phyloP scores from a whole-genome alignment of 495 filamentous ascomycete species.

The Poronia punctata region DNA sequence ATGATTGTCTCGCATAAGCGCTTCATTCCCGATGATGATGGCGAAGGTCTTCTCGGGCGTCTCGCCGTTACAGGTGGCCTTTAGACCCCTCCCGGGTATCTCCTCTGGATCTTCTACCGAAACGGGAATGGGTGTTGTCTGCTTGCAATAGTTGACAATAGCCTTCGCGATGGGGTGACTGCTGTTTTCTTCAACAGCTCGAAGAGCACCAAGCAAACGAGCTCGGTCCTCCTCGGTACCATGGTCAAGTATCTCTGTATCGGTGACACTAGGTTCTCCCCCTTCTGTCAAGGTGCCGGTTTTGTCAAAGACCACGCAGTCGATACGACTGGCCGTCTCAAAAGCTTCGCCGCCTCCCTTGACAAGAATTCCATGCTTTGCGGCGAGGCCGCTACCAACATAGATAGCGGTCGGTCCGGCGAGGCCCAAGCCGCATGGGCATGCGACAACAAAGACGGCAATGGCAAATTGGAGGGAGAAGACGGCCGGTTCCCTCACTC shows the following conservation, averaged over 20 bases:
- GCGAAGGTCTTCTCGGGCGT: constrained; percentile 39
- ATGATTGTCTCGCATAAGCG: constrained; percentile 50
- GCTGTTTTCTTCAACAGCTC: constrained; percentile 71
- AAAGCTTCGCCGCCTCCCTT: constrained; percentile 97
- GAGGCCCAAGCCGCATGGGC: constrained; percentile 86
- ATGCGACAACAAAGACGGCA: constrained; percentile 90
- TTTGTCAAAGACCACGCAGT: constrained; percentile 92
- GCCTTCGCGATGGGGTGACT: constrained; percentile 84
- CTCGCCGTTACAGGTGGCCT: constrained; percentile 54
- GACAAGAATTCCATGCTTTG: constrained; percentile 80
- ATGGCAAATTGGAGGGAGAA: constrained; percentile 92
- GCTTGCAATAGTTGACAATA: constrained; percentile 59
- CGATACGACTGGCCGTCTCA: constrained; percentile 80
- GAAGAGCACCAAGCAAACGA: constrained; percentile 45
- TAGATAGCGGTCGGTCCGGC: constrained; percentile 91
- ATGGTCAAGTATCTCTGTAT: constrained; percentile 49
- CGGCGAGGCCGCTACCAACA: constrained; percentile 83
- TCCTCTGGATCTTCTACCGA: constrained; percentile 55
- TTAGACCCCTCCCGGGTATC: constrained; percentile 74
- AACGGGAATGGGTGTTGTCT: constrained; percentile 27
- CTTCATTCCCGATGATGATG: constrained; percentile 79
- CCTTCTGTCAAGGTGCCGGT: constrained; percentile 88
- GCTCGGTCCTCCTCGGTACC: constrained; percentile 17
- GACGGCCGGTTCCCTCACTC: constrained; percentile 62
- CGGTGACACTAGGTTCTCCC: constrained; percentile 71